A percentile compares a stretch with the other conserved stretches of the same genome.
Evolutionary conservation across 345 rosid genomes (phyloP).

Genomic region (Melaleuca alternifolia): DNA sequence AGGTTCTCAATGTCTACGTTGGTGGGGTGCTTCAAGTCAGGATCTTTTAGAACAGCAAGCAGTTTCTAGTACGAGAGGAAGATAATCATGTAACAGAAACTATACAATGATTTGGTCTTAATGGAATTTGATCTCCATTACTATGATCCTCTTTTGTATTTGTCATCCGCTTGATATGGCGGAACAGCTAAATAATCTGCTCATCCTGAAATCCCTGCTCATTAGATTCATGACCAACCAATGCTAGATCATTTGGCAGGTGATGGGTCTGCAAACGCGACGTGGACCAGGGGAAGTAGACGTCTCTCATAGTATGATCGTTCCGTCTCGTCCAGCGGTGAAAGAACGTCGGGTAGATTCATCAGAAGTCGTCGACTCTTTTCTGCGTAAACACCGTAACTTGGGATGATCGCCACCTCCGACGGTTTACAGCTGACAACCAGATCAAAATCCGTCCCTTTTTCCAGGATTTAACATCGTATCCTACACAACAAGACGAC

Average conservation of each 20-base stretch:
- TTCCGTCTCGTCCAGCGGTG: no score
- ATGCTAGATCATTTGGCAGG: not conserved
- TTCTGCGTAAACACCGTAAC: not conserved
- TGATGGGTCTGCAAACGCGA: not conserved
- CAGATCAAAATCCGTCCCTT: not conserved
- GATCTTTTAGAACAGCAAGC: not conserved
- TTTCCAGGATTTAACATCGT: not conserved
- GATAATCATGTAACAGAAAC: not conserved
- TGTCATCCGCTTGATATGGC: not conserved
- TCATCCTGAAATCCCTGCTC: not conserved
- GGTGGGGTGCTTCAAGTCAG: not conserved
- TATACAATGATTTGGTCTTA: not conserved
- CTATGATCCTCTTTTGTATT: not conserved
- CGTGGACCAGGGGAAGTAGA: not conserved
- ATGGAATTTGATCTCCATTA: not conserved
- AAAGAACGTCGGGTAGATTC: not conserved
- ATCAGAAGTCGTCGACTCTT: not conserved
- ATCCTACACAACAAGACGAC: not conserved
- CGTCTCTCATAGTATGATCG: no score
- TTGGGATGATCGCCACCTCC: not conserved
- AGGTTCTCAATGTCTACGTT: not conserved
- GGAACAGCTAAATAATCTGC: not conserved
- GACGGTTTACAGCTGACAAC: not conserved
- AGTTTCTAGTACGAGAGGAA: not conserved
- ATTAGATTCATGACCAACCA: not conserved